Evolutionary conservation across 768 basidiomycete species (phyloP).

Genomic region (Cyathus striatus): DNA sequence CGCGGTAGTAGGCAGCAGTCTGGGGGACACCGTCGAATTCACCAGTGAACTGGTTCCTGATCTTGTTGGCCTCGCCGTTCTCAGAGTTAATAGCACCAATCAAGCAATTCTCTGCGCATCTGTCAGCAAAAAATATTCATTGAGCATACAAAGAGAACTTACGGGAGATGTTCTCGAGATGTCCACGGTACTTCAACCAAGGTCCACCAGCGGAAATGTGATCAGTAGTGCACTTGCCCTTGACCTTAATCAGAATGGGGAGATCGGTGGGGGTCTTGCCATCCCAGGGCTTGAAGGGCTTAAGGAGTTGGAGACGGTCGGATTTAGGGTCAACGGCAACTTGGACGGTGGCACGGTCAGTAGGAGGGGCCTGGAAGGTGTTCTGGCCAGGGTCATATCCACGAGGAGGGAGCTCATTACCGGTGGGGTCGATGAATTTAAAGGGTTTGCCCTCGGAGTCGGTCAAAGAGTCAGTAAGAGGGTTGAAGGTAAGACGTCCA

Average conservation of each 20-base stretch:
- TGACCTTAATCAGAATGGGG: conserved; percentile 95
- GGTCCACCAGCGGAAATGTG: conserved; percentile 97
- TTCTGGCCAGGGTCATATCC: conserved; percentile 97
- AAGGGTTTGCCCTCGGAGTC: conserved; percentile 94
- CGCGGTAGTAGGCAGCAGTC: conserved; percentile 84
- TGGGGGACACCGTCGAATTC: conserved; percentile 83
- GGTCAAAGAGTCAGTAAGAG: conserved; percentile 81
- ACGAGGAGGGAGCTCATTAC: conserved; percentile 88
- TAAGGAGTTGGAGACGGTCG: conserved; percentile 86
- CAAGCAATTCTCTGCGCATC: conserved; percentile 79
- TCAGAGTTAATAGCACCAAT: conserved; percentile 97
- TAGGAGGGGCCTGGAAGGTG: conserved; percentile 94
- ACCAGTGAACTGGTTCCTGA: conserved; percentile 88
- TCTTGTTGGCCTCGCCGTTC: conserved; percentile 93
- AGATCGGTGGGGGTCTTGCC: conserved; percentile 87
- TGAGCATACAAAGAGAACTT: too few relatives aligned
- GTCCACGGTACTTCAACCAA: conserved; percentile 99
- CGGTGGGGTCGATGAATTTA: conserved; percentile 91
- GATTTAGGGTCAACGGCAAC: conserved; percentile 83
- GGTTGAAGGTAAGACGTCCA: conserved; percentile 94
- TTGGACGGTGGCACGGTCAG: conserved; percentile 73
- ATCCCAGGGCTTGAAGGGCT: conserved; percentile 90
- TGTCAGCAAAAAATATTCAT: conserved; percentile 1
- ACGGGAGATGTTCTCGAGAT: conserved; percentile 97
- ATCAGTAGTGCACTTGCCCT: conserved; percentile 99